Percentiles rank a stretch among this genome's conserved stretches.
Evolutionary conservation across 139 green algal species (phyloP).

Genomic region (Nannochloris sp.): DNA sequence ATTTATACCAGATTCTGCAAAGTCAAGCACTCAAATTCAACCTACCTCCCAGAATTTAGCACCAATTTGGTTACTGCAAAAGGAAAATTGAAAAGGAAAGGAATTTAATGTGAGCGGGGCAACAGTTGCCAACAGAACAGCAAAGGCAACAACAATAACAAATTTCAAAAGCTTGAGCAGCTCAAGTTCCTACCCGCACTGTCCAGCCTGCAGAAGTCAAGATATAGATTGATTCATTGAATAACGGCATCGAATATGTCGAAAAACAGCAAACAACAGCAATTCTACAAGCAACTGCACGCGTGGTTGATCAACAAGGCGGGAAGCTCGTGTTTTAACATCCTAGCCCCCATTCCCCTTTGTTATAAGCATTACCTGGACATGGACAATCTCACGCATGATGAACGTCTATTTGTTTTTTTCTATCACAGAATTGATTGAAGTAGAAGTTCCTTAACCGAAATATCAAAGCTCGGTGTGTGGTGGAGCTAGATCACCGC

Average conservation of each 20-base stretch:
- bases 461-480: no score
- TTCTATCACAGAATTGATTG: no score
- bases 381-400: slow-evolving; percentile 83
- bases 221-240: neutral
- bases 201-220: slow-evolving; percentile 45
- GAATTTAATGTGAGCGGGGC: neutral
- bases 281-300: neutral
- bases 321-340: neutral
- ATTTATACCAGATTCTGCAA: neutral
- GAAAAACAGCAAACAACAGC: neutral
- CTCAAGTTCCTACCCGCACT: slow-evolving; percentile 50
- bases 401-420: slow-evolving; percentile 1
- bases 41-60: slow-evolving; percentile 74
- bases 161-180: neutral
- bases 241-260: neutral
- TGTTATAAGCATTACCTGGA: slow-evolving; percentile 28
- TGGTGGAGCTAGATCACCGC: no score
- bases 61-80: slow-evolving; percentile 74
- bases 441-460: no score
- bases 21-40: neutral
- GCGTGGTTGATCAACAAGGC: neutral
- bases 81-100: neutral
- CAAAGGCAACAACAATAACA: neutral
- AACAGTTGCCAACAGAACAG: neutral
- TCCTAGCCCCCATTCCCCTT: no score